phyloP scores from a whole-genome alignment of 2,329 filamentous ascomycete species.

The Phoma herbarum region DNA sequence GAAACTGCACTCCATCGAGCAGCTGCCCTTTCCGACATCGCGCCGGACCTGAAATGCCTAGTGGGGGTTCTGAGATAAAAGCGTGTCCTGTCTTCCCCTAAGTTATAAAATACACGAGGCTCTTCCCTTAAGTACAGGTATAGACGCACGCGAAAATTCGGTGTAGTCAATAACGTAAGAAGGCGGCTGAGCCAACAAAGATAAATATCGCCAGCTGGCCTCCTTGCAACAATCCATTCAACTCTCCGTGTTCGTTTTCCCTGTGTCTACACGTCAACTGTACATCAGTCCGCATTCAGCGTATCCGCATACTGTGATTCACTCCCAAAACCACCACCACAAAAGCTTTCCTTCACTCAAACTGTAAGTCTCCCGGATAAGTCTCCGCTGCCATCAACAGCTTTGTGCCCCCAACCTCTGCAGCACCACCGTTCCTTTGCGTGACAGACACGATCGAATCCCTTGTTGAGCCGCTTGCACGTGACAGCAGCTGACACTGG shows the following conservation, averaged over 20 bases:
- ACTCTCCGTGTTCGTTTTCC: slow-evolving; percentile 11
- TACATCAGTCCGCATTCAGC: slow-evolving; percentile 18
- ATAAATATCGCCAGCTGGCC: slow-evolving; percentile 29
- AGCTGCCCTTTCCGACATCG: slow-evolving; percentile 35
- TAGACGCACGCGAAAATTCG: slow-evolving; percentile 36
- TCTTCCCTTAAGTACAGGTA: slow-evolving; percentile 43
- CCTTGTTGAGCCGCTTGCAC: slow-evolving; percentile 9
- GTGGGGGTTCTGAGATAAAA: slow-evolving; percentile 42
- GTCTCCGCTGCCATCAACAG: not conserved
- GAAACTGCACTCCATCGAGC: slow-evolving; percentile 6
- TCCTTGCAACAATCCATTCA: not conserved
- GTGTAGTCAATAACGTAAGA: slow-evolving; percentile 49
- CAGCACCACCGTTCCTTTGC: not conserved
- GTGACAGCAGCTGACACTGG: slow-evolving; percentile 8
- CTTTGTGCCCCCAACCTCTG: not conserved
- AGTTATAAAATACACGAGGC: slow-evolving; percentile 36
- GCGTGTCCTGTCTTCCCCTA: slow-evolving; percentile 39
- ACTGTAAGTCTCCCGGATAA: not conserved
- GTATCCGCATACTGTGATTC: slow-evolving; percentile 1
- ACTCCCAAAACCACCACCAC: not conserved
- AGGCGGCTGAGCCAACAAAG: slow-evolving; percentile 36
- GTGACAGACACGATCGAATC: not conserved
- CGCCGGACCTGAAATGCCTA: slow-evolving; percentile 38
- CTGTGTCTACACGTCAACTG: slow-evolving; percentile 9
- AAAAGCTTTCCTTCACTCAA: not conserved